phyloP scores from a whole-genome alignment of 2,329 filamentous ascomycete species.

The Colletotrichum kahawae region DNA sequence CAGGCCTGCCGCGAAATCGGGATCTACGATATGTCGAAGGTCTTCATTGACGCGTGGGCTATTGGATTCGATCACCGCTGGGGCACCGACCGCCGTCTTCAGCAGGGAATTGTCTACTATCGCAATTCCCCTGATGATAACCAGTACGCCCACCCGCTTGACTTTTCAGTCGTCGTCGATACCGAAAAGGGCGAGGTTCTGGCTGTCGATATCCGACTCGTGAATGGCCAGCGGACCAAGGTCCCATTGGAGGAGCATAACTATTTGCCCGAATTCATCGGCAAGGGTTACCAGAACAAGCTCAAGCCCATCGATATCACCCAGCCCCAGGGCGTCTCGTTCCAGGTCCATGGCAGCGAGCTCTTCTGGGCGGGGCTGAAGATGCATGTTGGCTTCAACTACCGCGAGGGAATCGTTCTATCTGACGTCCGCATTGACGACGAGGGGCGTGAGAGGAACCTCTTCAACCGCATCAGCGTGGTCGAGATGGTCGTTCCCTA shows the following conservation, averaged over 20 bases:
- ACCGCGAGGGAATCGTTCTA: constrained; percentile 59
- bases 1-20: constrained; percentile 78
- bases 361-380: constrained; percentile 63
- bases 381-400: constrained; percentile 52
- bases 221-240: constrained; percentile 31
- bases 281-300: constrained; percentile 55
- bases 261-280: constrained; percentile 49
- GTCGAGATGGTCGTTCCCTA: constrained; percentile 9
- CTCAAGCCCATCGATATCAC: constrained; percentile 74
- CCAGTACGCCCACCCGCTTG: constrained; percentile 40
- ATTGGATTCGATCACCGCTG: constrained; percentile 84
- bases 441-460: background rate
- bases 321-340: constrained; percentile 72
- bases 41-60: constrained; percentile 85
- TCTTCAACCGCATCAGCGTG: constrained; percentile 2
- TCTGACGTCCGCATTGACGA: constrained; percentile 52
- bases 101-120: constrained; percentile 85
- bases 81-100: constrained; percentile 72
- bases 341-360: constrained; percentile 56
- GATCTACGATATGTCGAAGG: constrained; percentile 82
- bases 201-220: constrained; percentile 43
- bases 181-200: constrained; percentile 49
- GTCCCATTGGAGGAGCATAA: constrained; percentile 48
- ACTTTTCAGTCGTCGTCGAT: constrained; percentile 50
- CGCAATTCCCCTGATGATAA: constrained; percentile 71